Conservation (phyloP, 805 yeast species). For the Ogataea kodamae region DNA sequence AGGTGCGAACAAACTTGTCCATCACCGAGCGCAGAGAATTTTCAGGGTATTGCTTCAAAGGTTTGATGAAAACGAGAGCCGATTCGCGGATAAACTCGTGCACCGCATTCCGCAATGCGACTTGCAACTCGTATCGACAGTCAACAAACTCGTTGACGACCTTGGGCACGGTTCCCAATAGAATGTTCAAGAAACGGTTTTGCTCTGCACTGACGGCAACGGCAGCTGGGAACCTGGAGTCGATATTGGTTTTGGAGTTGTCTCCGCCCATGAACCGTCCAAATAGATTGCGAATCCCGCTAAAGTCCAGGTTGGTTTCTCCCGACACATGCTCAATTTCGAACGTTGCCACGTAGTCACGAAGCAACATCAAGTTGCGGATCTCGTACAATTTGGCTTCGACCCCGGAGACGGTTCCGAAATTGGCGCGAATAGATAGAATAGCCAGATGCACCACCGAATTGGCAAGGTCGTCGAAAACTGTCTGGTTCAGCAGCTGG, state of each 20-base stretch:
- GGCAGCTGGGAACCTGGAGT: slow-evolving; percentile 20
- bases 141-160: slow-evolving; percentile 81
- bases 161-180: slow-evolving; percentile 65
- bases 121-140: slow-evolving; percentile 65
- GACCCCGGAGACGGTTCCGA: slow-evolving; percentile 44
- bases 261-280: slow-evolving; percentile 31
- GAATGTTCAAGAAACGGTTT: slow-evolving; percentile 21
- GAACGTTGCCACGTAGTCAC: slow-evolving; percentile 64
- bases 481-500: slow-evolving; percentile 69
- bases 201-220: slow-evolving; percentile 6
- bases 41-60: slow-evolving; percentile 33
- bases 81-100: slow-evolving; percentile 64
- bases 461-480: slow-evolving; percentile 88
- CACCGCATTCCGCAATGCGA: slow-evolving; percentile 67
- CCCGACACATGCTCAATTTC: slow-evolving; percentile 74
- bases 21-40: slow-evolving; percentile 16
- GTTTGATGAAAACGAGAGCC: slow-evolving; percentile 45
- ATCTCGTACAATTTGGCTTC: slow-evolving; percentile 68
- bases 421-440: slow-evolving; percentile 54
- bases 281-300: slow-evolving; percentile 58
- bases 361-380: slow-evolving; percentile 66
- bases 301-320: slow-evolving; percentile 76
- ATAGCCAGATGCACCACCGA: slow-evolving; percentile 78
- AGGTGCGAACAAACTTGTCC: slow-evolving; percentile 42
- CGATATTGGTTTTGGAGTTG: slow-evolving; percentile 19